Percentiles rank a stretch among this genome's conserved stretches.
Evolutionary conservation across 345 rosid species (phyloP).

Genomic region (Lepidium africanum): DNA sequence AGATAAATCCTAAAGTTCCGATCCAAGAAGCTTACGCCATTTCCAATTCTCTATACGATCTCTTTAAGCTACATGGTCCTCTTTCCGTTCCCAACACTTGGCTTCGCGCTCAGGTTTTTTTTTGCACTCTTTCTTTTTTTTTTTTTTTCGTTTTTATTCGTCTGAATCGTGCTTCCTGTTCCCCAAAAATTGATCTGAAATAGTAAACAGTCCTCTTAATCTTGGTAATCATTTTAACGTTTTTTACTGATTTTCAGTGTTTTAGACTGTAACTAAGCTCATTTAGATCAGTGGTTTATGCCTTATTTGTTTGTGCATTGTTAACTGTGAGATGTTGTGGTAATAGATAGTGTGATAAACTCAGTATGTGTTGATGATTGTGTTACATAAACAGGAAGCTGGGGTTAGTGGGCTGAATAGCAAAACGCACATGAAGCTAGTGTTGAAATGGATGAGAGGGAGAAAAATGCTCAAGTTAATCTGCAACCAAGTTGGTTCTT

Average conservation of each 20-base stretch:
- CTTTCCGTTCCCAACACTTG: slow-evolving; percentile 72
- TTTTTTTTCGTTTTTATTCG: no score
- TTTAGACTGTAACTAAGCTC: neutral
- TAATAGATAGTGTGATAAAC: neutral
- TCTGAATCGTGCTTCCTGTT: neutral
- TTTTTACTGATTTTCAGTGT: neutral
- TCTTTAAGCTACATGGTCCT: slow-evolving; percentile 68
- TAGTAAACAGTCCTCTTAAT: neutral
- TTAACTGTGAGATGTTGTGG: neutral
- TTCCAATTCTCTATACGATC: slow-evolving; percentile 52
- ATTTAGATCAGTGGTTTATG: neutral
- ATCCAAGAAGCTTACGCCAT: slow-evolving; percentile 75
- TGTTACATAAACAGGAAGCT: slow-evolving; percentile 40
- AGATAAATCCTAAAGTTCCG: slow-evolving; percentile 89
- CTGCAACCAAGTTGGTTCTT: slow-evolving; percentile 75
- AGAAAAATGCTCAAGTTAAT: slow-evolving; percentile 72
- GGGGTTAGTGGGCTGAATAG: slow-evolving; percentile 59
- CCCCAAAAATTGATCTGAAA: neutral
- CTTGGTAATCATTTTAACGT: neutral
- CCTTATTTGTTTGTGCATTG: neutral
- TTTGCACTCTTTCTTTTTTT: neutral
- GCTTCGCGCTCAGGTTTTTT: slow-evolving; percentile 65
- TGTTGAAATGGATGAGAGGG: slow-evolving; percentile 98
- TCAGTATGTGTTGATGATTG: neutral
- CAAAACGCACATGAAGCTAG: slow-evolving; percentile 90